phyloP scores from a whole-genome alignment of 495 filamentous ascomycete species.

The Hypoxylon intermedium region DNA sequence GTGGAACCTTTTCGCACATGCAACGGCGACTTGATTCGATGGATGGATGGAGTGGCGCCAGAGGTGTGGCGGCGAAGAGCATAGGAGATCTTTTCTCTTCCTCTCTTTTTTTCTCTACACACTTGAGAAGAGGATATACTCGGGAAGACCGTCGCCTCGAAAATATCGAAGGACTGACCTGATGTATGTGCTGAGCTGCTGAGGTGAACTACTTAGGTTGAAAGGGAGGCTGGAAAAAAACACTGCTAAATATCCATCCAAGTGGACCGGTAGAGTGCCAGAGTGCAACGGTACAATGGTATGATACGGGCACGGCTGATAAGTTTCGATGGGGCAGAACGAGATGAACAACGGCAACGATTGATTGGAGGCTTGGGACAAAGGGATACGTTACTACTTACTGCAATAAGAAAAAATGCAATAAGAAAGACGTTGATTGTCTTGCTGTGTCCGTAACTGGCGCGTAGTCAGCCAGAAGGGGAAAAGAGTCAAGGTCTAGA shows the following conservation, averaged over 20 bases:
- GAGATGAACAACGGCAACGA: neutral
- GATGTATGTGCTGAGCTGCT: too few species aligned
- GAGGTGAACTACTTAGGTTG: too few species aligned
- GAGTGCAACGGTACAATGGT: constrained; percentile 1
- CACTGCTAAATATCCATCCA: too few species aligned
- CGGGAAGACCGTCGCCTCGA: neutral
- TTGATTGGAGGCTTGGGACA: neutral
- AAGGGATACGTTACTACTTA: constrained; percentile 6
- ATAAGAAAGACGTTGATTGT: neutral
- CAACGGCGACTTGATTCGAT: constrained; percentile 31
- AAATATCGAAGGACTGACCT: neutral
- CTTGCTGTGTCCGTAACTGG: neutral
- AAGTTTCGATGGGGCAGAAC: too few species aligned
- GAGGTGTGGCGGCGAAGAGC: too few species aligned
- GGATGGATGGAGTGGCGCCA: constrained; percentile 15
- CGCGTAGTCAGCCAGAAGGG: constrained; percentile 17
- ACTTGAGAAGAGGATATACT: neutral
- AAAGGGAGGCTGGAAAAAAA: too few species aligned
- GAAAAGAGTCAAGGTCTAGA: neutral
- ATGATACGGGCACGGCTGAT: too few species aligned
- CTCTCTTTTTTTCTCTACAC: neutral
- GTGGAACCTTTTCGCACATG: constrained; percentile 23
- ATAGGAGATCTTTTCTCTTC: too few species aligned
- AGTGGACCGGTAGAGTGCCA: neutral
- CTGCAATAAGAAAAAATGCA: constrained; percentile 8